Evolutionary conservation across 2,329 filamentous ascomycete genomes (phyloP).

Genomic region (Cordyceps militaris): DNA sequence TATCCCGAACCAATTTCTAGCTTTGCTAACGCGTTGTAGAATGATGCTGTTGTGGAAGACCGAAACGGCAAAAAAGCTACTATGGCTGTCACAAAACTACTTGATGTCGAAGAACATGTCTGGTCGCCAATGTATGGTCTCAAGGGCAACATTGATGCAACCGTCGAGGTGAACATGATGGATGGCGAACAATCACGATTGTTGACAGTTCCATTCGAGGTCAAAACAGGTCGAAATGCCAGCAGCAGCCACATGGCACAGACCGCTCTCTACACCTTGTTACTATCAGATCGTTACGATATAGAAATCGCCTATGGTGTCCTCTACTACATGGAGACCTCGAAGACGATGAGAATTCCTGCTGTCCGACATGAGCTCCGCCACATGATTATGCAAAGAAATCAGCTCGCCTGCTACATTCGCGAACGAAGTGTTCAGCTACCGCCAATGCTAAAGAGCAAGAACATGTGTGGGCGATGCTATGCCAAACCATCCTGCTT

Average conservation of each 20-base stretch:
- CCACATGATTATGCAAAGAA: conserved; percentile 95
- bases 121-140: conserved; percentile 98
- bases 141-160: conserved; percentile 97
- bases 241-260: conserved; percentile 83
- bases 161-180: conserved; percentile 77
- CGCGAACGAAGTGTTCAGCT: conserved; percentile 72
- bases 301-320: conserved; percentile 85
- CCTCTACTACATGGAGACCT: conserved; percentile 90
- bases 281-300: conserved; percentile 92
- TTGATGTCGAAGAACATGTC: conserved; percentile 95
- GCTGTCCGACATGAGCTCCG: conserved; percentile 80
- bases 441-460: conserved; percentile 77
- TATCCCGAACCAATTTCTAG: not conserved
- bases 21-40: conserved; percentile 34
- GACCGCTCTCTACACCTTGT: conserved; percentile 86
- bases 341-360: conserved; percentile 77
- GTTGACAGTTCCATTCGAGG: conserved; percentile 84
- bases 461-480: conserved; percentile 76
- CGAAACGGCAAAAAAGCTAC: conserved; percentile 67
- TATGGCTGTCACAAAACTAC: conserved; percentile 85
- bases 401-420: conserved; percentile 78
- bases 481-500: conserved; percentile 91
- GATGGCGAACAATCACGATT: conserved; percentile 60
- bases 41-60: conserved; percentile 69
- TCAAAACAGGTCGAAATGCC: conserved; percentile 86